Base-by-base conservation (phyloP, 768 basidiomycete genomes). In the Pluteus cervinus region DNA sequence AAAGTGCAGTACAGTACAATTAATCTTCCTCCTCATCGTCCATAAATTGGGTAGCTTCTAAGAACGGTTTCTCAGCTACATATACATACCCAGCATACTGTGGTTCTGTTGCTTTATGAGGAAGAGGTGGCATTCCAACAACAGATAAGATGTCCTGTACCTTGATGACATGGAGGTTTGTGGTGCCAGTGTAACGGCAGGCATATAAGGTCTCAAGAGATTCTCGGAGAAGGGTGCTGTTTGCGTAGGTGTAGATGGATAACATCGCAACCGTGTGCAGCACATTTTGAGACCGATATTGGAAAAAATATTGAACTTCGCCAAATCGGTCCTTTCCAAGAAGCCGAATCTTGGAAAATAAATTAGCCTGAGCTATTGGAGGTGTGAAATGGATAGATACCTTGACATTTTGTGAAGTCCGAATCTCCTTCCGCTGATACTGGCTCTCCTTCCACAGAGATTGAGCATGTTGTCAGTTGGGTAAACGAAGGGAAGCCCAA, bases 381-480 rank as follows among this genome's bases (percentile, higher is more conserved):
- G 20, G 22, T 30, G n/a, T 16, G 7, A 16, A 28, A 7, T 16
- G 9, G 12, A 2, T 12, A 36, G 14, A 4, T 24, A 36, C 34
- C 34, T 36, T 36, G 21, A 37, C 36, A 16, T 37, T 37, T 16
- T 29, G 36, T 7, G 36, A 37, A 37, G 18, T 37, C 25, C 36
- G 36, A 5, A 28, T 37, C 24, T 68, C 65, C 29, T 54, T 58
- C 14, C 28, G 10, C 18, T 25, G n/a, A 10, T 22, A 22, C 21
- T 29, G 18, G 4, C 30, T 17, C 29, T 51, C 49, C 39, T 44
- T 47, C 54, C 52, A 66, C 1, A 43, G 20, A n/a, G 57, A 62
- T 3, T 55, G 47, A 7, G 53, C 60, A 38, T 60, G 47, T 42
- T 68, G 65, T 1, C 61, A 60, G 51, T 62, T 68, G 12, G 61